Evolutionary conservation across 768 basidiomycete genomes (phyloP), one percentile per base, ranked within the genome.

Genomic region (Xerocomellus dryophilus): DNA sequence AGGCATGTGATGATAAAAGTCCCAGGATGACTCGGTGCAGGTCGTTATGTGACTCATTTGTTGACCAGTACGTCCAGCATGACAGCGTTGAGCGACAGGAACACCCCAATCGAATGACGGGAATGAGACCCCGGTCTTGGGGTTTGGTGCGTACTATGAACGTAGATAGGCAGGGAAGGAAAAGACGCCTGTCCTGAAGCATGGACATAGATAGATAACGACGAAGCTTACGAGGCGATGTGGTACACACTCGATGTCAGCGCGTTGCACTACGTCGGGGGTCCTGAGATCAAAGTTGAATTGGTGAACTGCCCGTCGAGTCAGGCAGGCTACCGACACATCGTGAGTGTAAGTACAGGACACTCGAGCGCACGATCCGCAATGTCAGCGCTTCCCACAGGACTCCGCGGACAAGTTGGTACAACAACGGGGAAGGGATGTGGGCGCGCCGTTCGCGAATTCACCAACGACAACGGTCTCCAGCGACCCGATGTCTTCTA

Each of bases 371-470:
- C 10, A 27, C 6, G 7, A 20, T 44, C 46, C 34, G 0, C 50
- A n/a, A 27, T 17, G 20, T 39, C 11, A 47, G 2, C 9, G 10
- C 39, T 32, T 20, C n/a, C 31, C 2, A 5, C 44, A 56, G 57
- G 51, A 49, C 23, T 54, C 55, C 0, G 45, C 53, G n/a, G 48
- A 59, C n/a, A n/a, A n/a, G n/a, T 7, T 42, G 50, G 57, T 56
- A 52, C 31, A 1, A 42, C 64, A 88, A 89, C 70, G 88, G n/a
- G n/a, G 71, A 67, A 43, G 81, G 85, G 57, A 82, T 80, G 23
- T 51, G 85, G 86, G 5, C 68, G 73, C 23, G 86, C 84, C 27
- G 81, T 90, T 62, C 71, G 71, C 51, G 78, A 79, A 57, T 85
- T 81, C 62, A 78, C 80, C 67, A 59, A 67, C 10, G 65, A 68